Percentiles rank a stretch among this genome's conserved stretches.
Conservation (phyloP, 306 rosid genomes). For the Chamaecrista fasciculata region DNA sequence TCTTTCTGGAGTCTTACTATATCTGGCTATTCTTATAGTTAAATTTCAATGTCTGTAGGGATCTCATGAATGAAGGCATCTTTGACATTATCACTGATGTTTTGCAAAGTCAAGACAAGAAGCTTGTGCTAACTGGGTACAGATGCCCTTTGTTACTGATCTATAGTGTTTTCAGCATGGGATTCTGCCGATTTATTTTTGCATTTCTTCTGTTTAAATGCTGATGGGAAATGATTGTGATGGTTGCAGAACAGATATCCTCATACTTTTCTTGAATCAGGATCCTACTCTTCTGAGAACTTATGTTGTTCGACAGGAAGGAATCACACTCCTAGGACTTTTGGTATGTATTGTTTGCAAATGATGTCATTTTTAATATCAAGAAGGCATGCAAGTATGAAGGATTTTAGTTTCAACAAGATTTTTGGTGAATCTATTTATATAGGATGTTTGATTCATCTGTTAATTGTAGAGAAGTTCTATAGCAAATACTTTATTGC, state of each 20-base stretch:
- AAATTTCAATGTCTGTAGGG: slow-evolving; percentile 53
- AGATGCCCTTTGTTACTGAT: slow-evolving; percentile 23
- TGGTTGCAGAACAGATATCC: slow-evolving; percentile 99
- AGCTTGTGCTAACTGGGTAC: slow-evolving; percentile 88
- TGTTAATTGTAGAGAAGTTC: neutral
- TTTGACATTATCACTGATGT: slow-evolving; percentile 76
- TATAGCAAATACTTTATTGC: neutral
- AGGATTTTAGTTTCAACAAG: slow-evolving; percentile 1
- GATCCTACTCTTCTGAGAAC: slow-evolving; percentile 87
- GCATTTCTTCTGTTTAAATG: slow-evolving; percentile 13
- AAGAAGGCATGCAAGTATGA: neutral
- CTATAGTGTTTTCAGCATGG: slow-evolving; percentile 16
- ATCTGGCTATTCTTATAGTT: slow-evolving; percentile 9
- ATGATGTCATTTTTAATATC: slow-evolving; percentile 3
- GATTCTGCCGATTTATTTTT: neutral
- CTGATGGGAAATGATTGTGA: slow-evolving; percentile 46
- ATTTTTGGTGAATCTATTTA: neutral
- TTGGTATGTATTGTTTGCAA: slow-evolving; percentile 51
- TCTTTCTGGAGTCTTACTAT: neutral
- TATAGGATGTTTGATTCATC: neutral
- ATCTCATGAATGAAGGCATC: slow-evolving; percentile 86
- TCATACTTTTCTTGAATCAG: slow-evolving; percentile 89
- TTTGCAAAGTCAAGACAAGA: slow-evolving; percentile 82
- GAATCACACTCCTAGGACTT: slow-evolving; percentile 71
- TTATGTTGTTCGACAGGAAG: slow-evolving; percentile 84